Evolutionary conservation across 176 grass and related monocot species (phyloP).

Genomic region (Musa schizocarpa): DNA sequence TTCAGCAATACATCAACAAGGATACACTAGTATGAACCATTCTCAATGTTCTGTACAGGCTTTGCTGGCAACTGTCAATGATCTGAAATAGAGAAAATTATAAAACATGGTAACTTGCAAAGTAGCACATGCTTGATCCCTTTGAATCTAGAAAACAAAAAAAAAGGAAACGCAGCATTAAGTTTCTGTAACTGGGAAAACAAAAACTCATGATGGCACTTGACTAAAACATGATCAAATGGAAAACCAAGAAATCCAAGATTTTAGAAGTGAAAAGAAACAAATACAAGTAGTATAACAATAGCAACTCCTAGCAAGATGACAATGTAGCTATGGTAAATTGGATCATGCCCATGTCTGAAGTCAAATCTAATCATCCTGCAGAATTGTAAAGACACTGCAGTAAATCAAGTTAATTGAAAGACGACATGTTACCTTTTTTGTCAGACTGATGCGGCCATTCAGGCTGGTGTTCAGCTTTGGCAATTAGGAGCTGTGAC

Average conservation of each 20-base stretch:
- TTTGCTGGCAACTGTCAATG: conserved; percentile 54
- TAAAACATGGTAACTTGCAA: neutral
- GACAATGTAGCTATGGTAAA: too few relatives aligned
- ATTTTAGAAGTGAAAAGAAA: neutral
- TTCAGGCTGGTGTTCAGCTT: too few relatives aligned
- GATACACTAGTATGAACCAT: conserved; percentile 87
- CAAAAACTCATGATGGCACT: neutral
- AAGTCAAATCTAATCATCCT: too few relatives aligned
- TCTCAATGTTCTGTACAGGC: conserved; percentile 85
- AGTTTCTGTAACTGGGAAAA: neutral
- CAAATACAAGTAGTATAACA: too few relatives aligned
- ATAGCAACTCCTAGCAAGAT: too few relatives aligned
- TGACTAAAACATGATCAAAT: neutral
- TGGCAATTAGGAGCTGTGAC: too few relatives aligned
- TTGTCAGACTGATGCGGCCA: too few relatives aligned
- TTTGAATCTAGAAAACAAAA: neutral
- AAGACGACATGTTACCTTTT: too few relatives aligned
- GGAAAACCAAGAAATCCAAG: neutral
- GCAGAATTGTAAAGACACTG: too few relatives aligned
- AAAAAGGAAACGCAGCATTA: neutral
- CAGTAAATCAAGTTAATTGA: too few relatives aligned
- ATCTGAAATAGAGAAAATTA: conserved; percentile 42
- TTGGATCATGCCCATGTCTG: too few relatives aligned
- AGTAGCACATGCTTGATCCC: neutral
- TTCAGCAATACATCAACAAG: conserved; percentile 3